phyloP scores from a whole-genome alignment of 2,329 filamentous ascomycete genomes.

The Lachnellula arida region DNA sequence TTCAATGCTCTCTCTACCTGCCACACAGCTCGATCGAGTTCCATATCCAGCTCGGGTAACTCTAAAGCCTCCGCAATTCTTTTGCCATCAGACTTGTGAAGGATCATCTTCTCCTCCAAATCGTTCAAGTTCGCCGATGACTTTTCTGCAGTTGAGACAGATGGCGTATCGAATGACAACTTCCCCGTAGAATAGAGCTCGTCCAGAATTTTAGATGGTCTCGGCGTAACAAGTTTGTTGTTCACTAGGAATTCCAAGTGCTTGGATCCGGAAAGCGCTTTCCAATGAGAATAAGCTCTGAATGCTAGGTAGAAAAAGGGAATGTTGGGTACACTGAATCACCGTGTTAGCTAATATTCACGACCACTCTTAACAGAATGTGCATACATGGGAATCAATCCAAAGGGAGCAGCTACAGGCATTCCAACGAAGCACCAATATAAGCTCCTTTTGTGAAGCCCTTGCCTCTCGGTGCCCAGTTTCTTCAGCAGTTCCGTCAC shows the following conservation, averaged over 20 bases:
- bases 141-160: conserved; percentile 1
- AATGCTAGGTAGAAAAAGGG: conserved; percentile 96
- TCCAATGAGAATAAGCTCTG: conserved; percentile 87
- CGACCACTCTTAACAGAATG: background rate
- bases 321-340: conserved; percentile 74
- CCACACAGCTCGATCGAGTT: conserved; percentile 71
- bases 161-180: conserved; percentile 11
- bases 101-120: conserved; percentile 36
- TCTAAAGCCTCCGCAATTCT: conserved; percentile 57
- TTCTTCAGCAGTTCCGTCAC: conserved; percentile 62
- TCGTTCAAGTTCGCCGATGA: conserved; percentile 13
- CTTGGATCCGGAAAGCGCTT: conserved; percentile 76
- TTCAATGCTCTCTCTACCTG: conserved; percentile 53
- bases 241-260: conserved; percentile 78
- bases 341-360: background rate
- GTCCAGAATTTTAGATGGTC: conserved; percentile 67
- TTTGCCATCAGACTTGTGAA: conserved; percentile 50
- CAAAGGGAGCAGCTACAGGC: conserved; percentile 79
- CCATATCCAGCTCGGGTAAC: conserved; percentile 65
- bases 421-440: conserved; percentile 77
- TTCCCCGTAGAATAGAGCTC: conserved; percentile 55
- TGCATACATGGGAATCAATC: conserved; percentile 77
- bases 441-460: conserved; percentile 70
- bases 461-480: conserved; percentile 76
- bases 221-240: conserved; percentile 62